Base-by-base conservation (phyloP, 805 yeast genomes). In the Schizosaccharomyces cryophilus region DNA sequence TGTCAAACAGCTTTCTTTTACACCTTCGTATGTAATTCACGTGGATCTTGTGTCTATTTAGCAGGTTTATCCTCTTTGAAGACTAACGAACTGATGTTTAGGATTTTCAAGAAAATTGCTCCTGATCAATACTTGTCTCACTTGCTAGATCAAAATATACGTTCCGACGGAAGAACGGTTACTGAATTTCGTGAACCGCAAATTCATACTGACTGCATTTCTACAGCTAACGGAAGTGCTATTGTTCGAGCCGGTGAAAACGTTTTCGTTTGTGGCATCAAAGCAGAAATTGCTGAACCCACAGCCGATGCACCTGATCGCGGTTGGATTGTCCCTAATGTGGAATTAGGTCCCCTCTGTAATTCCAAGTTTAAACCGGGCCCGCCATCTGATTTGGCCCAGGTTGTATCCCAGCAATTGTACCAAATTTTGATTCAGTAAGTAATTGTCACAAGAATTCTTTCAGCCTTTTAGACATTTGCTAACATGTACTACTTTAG, bases 211-310 rank as follows among this genome's bases (percentile, higher is more conserved):
- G 24, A 40, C n/a, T 56, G 47, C 19, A 35, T 56, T 11, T 35
- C 47, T 40, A 56, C 42, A n/a, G 60, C 60, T 29, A 21, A 35
- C 45, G 60, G 60, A 15, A 35, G 47, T 35, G 40, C 42, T 35
- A 40, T 56, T 26, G 45, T 56, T 35, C 42, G 60, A 4, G 47
- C 47, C 13, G 60, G 60, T 21, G 47, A 56, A 21, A 56, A 21
- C 17, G 47, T 40, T 26, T 35, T 56, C 29, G 60, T 56, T 38
- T 56, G 60, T 30, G 60, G 60, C 13, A 31, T 56, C 13, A 56
- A 56, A 35, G 60, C 47, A 35, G 60, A 56, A 40, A 56, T 56
- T 56, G 60, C 60, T 24, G 60, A 56, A 30, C 60, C 60, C n/a
- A 21, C 19, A 9, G 42, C 21, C 26, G 45, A 56, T 21, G 26